Evolutionary conservation across 2,329 filamentous ascomycete species (phyloP).

Genomic region (Colletotrichum sp.): DNA sequence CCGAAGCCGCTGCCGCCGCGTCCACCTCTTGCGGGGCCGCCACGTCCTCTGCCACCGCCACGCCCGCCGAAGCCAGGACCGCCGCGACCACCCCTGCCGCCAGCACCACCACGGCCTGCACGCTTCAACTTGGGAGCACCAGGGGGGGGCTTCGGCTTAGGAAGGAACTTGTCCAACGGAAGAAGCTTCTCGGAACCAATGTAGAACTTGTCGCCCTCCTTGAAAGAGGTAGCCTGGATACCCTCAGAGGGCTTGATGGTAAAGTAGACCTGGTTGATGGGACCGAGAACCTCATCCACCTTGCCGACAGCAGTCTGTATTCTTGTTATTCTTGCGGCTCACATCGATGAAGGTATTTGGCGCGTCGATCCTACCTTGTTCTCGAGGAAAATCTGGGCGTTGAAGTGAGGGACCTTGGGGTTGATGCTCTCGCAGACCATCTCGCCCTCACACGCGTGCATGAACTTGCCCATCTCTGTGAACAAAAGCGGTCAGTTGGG

Average conservation of each 20-base stretch:
- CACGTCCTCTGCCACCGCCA: slow-evolving; percentile 28
- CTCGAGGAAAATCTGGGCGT: slow-evolving; percentile 97
- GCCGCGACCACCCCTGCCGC: slow-evolving; percentile 48
- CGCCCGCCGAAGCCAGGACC: slow-evolving; percentile 33
- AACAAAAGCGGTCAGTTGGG: slow-evolving; percentile 8
- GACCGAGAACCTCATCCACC: slow-evolving; percentile 96
- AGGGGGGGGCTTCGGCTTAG: slow-evolving; percentile 81
- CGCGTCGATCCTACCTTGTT: slow-evolving; percentile 74
- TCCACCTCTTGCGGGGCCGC: slow-evolving; percentile 23
- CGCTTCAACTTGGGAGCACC: slow-evolving; percentile 69
- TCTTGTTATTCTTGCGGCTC: background rate
- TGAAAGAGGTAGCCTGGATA: slow-evolving; percentile 94
- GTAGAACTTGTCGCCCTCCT: slow-evolving; percentile 96
- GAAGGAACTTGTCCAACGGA: slow-evolving; percentile 93
- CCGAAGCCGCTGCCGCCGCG: slow-evolving; percentile 32
- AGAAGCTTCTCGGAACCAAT: slow-evolving; percentile 94
- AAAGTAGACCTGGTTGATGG: slow-evolving; percentile 98
- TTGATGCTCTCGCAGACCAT: slow-evolving; percentile 97
- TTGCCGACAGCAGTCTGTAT: slow-evolving; percentile 84
- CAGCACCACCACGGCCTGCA: slow-evolving; percentile 53
- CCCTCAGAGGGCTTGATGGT: slow-evolving; percentile 97
- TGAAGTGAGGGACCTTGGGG: slow-evolving; percentile 97
- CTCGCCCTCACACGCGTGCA: slow-evolving; percentile 96
- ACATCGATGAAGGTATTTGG: background rate
- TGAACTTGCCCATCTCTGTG: slow-evolving; percentile 88